phyloP scores from a whole-genome alignment of 305 asterid species.

The Rubia peregrina region DNA sequence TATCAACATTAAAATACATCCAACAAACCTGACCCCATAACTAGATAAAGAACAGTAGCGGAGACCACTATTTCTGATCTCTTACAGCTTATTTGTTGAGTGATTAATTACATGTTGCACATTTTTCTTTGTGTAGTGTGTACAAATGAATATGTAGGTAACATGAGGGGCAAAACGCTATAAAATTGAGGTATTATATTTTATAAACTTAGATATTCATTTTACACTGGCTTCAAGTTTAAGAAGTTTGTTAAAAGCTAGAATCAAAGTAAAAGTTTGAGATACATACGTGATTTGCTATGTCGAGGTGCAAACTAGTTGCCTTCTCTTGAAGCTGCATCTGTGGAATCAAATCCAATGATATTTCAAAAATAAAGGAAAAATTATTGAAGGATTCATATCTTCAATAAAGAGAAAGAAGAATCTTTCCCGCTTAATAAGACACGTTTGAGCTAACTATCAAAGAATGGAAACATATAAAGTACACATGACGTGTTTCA shows the following conservation, averaged over 20 bases:
- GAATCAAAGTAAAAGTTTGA: constrained; percentile 4
- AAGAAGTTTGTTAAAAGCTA: no score
- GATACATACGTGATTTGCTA: constrained; percentile 27
- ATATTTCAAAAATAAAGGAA: background rate
- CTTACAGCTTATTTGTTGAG: no score
- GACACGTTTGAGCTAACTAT: background rate
- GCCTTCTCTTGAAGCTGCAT: constrained; percentile 36
- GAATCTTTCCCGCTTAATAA: no score
- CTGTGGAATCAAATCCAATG: constrained; percentile 15
- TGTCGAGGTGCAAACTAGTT: constrained; percentile 32
- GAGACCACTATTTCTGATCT: background rate
- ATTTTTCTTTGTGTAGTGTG: no score
- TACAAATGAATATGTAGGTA: no score
- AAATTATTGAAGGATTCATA: background rate
- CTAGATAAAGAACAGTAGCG: background rate
- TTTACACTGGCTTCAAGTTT: no score
- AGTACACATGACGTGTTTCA: no score
- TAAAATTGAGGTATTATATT: no score
- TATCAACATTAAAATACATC: background rate
- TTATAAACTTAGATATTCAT: no score
- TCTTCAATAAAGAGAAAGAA: background rate
- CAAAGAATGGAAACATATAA: background rate
- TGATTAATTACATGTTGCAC: no score
- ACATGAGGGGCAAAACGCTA: no score
- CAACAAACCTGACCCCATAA: background rate